Percentiles rank a stretch among this genome's conserved stretches.
These are phyloP conservation scores for Lepidopterella palustris DNA, from an alignment of 495 filamentous ascomycete genomes.

Conservation along the genomic window DNA sequence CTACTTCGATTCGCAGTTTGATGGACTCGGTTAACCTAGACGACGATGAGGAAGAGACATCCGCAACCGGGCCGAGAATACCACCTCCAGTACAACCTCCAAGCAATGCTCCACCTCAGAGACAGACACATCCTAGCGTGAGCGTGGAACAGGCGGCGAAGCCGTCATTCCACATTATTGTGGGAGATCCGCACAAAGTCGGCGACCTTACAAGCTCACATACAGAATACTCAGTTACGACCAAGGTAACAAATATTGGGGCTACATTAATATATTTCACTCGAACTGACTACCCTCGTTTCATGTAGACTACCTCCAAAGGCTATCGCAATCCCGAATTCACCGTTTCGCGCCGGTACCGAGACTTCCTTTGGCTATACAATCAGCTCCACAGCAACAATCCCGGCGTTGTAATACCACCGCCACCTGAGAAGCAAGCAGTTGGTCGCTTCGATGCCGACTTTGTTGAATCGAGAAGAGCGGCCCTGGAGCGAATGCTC, in stretches of 20 bases:
- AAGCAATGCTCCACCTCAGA: constrained; percentile 39
- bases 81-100: constrained; percentile 67
- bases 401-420: constrained; percentile 90
- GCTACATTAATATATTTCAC: background rate
- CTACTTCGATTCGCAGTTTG: constrained; percentile 44
- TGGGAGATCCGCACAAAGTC: constrained; percentile 96
- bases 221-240: constrained; percentile 92
- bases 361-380: constrained; percentile 97
- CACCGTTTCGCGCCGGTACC: constrained; percentile 82
- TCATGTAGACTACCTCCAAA: constrained; percentile 77
- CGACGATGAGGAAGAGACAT: constrained; percentile 54
- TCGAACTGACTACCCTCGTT: constrained; percentile 5
- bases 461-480: constrained; percentile 86
- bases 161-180: constrained; percentile 83
- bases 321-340: constrained; percentile 89
- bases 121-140: constrained; percentile 65
- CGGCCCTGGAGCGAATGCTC: constrained; percentile 90
- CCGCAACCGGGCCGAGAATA: constrained; percentile 49
- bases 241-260: constrained; percentile 58
- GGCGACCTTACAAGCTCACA: constrained; percentile 94
- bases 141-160: constrained; percentile 85
- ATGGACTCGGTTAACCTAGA: constrained; percentile 59
- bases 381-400: constrained; percentile 88
- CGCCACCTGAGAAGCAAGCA: constrained; percentile 96
- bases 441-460: constrained; percentile 94